phyloP scores from a whole-genome alignment of 192 early-diverging fungal genomes.

The Funneliformis mosseae region DNA sequence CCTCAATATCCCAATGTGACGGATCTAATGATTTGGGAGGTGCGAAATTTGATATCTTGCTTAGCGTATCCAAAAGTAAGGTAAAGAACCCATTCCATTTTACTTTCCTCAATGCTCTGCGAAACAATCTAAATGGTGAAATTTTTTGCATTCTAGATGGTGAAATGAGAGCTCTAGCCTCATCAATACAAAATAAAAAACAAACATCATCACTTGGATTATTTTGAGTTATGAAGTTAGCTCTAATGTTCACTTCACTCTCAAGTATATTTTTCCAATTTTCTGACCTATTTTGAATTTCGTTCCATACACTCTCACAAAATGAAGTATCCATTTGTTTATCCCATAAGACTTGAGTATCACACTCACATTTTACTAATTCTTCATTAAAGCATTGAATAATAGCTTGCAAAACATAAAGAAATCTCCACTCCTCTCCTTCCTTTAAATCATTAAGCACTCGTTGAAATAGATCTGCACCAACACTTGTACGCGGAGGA shows the following conservation, averaged over 20 bases:
- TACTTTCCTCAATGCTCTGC: neutral
- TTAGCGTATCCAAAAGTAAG: neutral
- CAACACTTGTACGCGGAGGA: slow-evolving; percentile 3
- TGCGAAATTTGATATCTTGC: neutral
- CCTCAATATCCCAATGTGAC: neutral
- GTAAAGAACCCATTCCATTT: neutral
- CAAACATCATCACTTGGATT: neutral
- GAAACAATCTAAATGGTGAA: neutral
- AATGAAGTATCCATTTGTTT: too few species aligned
- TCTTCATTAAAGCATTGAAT: too few species aligned
- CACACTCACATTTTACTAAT: too few species aligned
- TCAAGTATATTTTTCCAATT: too few species aligned
- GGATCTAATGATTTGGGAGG: neutral
- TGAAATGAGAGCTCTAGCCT: neutral
- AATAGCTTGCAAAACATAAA: too few species aligned
- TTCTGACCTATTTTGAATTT: too few species aligned
- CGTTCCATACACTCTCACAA: neutral
- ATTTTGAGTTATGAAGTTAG: too few species aligned
- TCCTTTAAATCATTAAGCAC: neutral
- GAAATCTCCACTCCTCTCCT: too few species aligned
- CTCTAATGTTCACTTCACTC: too few species aligned
- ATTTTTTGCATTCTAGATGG: neutral
- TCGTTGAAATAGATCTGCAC: neutral
- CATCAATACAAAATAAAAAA: neutral
- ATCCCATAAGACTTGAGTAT: too few species aligned